Evolutionary conservation across 495 filamentous ascomycete species (phyloP), one percentile per base, ranked within the genome.

Genomic region (Penicillium canescens): DNA sequence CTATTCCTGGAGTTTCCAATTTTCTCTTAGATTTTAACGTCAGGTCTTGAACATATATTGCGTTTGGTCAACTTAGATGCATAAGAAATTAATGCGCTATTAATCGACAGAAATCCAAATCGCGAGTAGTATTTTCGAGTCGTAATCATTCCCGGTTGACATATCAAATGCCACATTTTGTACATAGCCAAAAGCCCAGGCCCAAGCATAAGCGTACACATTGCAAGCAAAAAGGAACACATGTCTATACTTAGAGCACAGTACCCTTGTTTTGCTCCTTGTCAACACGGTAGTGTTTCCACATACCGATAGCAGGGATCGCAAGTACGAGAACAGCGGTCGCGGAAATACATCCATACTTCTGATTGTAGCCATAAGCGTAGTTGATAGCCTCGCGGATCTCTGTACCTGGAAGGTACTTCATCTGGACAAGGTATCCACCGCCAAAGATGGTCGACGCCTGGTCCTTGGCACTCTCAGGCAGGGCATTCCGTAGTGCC

Each of bases 341-440:
- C 2, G 71, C 78, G 4, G 68, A 79, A 60, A 83, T 81, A 33
- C 81, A 67, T 68, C 82, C 82, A 53, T 76, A 76, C 57, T 70
- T 78, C 60, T 86, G 81, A 18, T 74, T 74, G 28, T 81, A 73
- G n/a, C 78, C 81, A 67, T 85, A 87, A 23, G 84, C 78, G 35
- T 61, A 56, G 36, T 80, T 67, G 55, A 87, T 83, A 5, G 83
- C 85, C 3, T 75, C 60, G 35, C 83, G 61, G 2, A 69, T 76
- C 16, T 69, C 66, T 4, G 70, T 71, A 0, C 83, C 83, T 3
- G 76, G 47, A 2, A 70, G 66, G 61, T 84, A 88, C 11, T 62
- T 66, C 44, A 82, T 63, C 59, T 87, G 84, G 4, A 62, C 57
- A 0, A 56, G 52, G 6, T 79, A 71, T 42, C 73, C 73, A 21